Evolutionary conservation across 116 monocot species (phyloP), one percentile per base, ranked within the genome.

Genomic region (Cymodocea nodosa): DNA sequence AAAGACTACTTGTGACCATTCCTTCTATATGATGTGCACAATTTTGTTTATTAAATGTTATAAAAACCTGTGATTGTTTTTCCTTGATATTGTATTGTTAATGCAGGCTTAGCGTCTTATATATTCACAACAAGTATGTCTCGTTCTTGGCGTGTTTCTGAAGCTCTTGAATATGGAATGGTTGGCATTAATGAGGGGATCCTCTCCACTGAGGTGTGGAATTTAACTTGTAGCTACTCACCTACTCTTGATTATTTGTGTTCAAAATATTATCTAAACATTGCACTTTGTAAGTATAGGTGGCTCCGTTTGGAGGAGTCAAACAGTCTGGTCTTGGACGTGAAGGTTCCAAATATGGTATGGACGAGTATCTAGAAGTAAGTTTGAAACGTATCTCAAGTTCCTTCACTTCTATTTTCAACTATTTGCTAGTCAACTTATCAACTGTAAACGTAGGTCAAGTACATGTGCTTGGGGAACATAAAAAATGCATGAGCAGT

Each of bases 291-390:
- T 52, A 56, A 49, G 7, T 51, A 15, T 59, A 94, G 94, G 87
- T 94, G 49, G 94, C 94, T 57, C 94, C 94, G 50, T 94, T 94
- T 87, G 94, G 94, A 73, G 94, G 94, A 4, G 51, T 81, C 57
- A 94, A 94, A 75, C 84, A 94, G 67, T 94, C 94, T 53, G 94
- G 94, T 52, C 86, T 94, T 68, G 94, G 94, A 65, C 65, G 94
- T 66, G 94, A 94, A 79, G 94, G 94, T 59, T 94, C 94, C 52
- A 94, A 90, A 79, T 94, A 94, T 77, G 94, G 94, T 48, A 81
- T 94, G 36, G 90, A 94, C 36, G 94, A 94, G 44, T 89, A 75
- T 62, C 57, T 94, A 51, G 87, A 94, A 70, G 94, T 94, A 68
- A 70, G 89, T 63, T 52, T 2, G 66, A 56, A 50, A 10, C 18